A percentile compares a stretch with the other conserved stretches of the same genome.
phyloP scores from a whole-genome alignment of 192 early-diverging fungal genomes.

The Coemansia sp. region DNA sequence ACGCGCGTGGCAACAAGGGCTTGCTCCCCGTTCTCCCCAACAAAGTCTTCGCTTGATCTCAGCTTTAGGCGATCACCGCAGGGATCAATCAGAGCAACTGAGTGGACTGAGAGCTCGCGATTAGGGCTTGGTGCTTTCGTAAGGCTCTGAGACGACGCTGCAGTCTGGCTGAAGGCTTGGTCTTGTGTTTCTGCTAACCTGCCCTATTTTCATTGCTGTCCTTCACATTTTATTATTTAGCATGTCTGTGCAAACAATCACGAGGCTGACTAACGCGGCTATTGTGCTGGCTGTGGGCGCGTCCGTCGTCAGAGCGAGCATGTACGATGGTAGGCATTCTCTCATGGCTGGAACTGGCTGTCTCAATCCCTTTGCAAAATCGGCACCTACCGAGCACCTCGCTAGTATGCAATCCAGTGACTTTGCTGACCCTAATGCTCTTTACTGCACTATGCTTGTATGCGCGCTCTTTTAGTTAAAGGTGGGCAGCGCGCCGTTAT shows the following conservation, averaged over 20 bases:
- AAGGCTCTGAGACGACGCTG: too few relatives aligned
- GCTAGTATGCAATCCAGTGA: too few relatives aligned
- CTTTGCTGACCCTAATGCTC: too few relatives aligned
- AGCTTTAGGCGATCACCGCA: background rate
- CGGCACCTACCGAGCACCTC: too few relatives aligned
- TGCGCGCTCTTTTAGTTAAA: slow-evolving; percentile 62
- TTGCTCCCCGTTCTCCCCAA: too few relatives aligned
- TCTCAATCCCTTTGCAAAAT: background rate
- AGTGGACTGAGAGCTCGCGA: too few relatives aligned
- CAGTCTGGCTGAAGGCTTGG: background rate
- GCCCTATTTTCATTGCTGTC: background rate
- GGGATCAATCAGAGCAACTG: too few relatives aligned
- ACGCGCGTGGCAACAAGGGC: too few relatives aligned
- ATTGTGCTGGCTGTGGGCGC: slow-evolving; percentile 70
- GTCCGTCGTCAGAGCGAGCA: slow-evolving; percentile 71
- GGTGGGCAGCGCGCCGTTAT: slow-evolving; percentile 95
- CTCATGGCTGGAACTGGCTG: background rate
- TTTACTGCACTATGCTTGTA: too few relatives aligned
- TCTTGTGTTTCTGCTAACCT: background rate
- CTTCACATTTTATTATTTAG: background rate
- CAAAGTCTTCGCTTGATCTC: background rate
- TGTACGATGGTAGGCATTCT: slow-evolving; percentile 81
- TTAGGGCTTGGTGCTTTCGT: too few relatives aligned
- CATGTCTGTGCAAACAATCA: slow-evolving; percentile 46
- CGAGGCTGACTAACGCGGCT: slow-evolving; percentile 73